Evolutionary conservation across 441 rosid species (phyloP), one percentile per base, ranked within the genome.

Genomic region (Adansonia gregorii): DNA sequence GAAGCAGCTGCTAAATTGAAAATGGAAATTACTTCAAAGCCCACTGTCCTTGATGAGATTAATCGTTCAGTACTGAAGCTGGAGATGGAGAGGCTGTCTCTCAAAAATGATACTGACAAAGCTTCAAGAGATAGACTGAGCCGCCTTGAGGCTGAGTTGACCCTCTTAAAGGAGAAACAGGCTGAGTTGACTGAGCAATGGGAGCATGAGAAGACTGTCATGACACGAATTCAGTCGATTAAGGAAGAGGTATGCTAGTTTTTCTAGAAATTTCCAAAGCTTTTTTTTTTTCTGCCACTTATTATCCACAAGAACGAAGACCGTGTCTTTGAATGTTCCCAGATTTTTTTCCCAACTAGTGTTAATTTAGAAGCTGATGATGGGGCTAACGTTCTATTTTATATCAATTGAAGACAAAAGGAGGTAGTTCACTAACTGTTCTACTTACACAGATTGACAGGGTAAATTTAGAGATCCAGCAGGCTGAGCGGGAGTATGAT

Each of bases 401-500:
- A 31, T 31, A 63, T 31, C 19, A 14, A 14, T 6, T 63, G 35
- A 27, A 27, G 67, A 6, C 41, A 14, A 12, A 24, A 63, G 43
- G 41, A 63, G 8, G 19, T 49, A 69, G 8, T 8, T 0, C 27
- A 5, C 74, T 76, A 22, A 78, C 59, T 24, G 15, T 68, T 27
- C 43, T 39, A 8, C 45, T 14, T 19, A 12, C 75, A 76, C 89
- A 92, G 98, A 93, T 95, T 45, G 99, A 95, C 82, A 78, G 97
- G 82, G 93, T 95, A 27, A 95, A 92, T 80, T 83, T 95, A 72
- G 99, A 92, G 90, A 94, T 95, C 82, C 98, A 94, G 86, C 97
- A 92, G 80, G 97, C 99, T 3, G 99, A 95, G 84, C 91, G 98
- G 15, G 98, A 95, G 75, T 95, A 95, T 76, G 95, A 95, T 86